Base-by-base conservation (phyloP, 805 yeast species). In the Isabelozyma rhagii region DNA sequence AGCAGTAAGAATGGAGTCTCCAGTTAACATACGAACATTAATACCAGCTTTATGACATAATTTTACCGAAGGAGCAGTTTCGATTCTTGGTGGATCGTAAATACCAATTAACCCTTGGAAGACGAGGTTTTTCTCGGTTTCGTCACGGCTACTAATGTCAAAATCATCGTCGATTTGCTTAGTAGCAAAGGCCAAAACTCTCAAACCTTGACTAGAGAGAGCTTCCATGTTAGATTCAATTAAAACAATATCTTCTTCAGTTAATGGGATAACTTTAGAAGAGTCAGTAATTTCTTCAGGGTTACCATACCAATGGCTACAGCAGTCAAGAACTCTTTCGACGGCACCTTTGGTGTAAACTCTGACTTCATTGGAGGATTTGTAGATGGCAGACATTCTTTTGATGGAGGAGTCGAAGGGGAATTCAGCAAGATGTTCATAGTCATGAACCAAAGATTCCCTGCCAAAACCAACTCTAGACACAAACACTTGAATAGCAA, bases 1-100 rank as follows among this genome's bases (percentile, higher is more conserved):
- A 14, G 93, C 93, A 41, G 93, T 87, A 38, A 85, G 85, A 8
- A 86, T 87, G 59, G 85, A 90, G 62, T 87, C 93, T 54, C 93
- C 93, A 15, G 93, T 87, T 40, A 87, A 77, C 93, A 87, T 87
- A 57, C 83, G 89, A 43, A 87, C 92, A 55, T 83, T 81, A 56
- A 87, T 83, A 52, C 93, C 93, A 13, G 93, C 93, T 44, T 65
- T 72, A 61, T 85, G 90, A 65, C 92, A 86, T 51, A 70, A 64
- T 57, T 78, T 78, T 18, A 87, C 92, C 5, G 88, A 79, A 10
- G 72, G 79, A 9, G 82, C 79, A 13, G 89, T 81, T 68, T 87
- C 92, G 10, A 72, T 69, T 58, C 93, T 75, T 49, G 93, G 93
- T 15, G 93, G 93, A 63, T 87, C 93, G 61, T 87, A 86, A 55